Evolutionary conservation across 768 basidiomycete species (phyloP).

Genomic region (Suillus paluster): DNA sequence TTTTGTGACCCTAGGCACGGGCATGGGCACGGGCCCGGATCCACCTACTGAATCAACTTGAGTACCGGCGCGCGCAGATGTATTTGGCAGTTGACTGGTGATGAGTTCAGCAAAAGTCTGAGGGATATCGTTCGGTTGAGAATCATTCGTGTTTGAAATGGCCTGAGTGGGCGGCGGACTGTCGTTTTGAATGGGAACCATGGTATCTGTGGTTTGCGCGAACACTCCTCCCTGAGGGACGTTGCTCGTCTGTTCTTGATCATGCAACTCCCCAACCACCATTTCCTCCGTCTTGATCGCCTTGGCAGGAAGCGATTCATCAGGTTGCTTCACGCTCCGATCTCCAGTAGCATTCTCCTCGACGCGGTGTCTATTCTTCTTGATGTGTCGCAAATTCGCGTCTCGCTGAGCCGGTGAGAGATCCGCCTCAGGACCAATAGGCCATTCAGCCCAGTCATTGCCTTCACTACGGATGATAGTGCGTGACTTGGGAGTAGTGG

Average conservation of each 20-base stretch:
- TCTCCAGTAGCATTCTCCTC: constrained; percentile 33
- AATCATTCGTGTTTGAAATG: constrained; percentile 15
- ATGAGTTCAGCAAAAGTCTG: not conserved
- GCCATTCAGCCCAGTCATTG: constrained; percentile 19
- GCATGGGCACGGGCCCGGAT: constrained; percentile 5
- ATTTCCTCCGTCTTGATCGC: constrained; percentile 28
- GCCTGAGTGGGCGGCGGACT: constrained; percentile 27
- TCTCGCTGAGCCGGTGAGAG: constrained; percentile 31
- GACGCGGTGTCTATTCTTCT: constrained; percentile 25
- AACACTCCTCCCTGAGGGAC: not conserved
- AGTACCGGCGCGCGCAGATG: constrained; percentile 6
- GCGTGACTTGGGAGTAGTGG: constrained; percentile 28
- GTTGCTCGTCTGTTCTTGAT: constrained; percentile 3
- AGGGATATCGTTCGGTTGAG: not conserved
- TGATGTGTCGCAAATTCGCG: constrained; percentile 37
- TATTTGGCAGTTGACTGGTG: not conserved
- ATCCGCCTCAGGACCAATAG: constrained; percentile 23
- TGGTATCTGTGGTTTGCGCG: not conserved
- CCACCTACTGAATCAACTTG: not conserved
- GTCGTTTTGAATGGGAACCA: not conserved
- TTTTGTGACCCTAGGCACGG: too few relatives aligned
- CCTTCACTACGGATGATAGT: constrained; percentile 20
- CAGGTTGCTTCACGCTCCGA: constrained; percentile 26
- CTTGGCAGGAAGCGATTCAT: not conserved
- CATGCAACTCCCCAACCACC: constrained; percentile 8